Evolutionary conservation across 768 basidiomycete genomes (phyloP), one percentile per base, ranked within the genome.

Genomic region (Russula brevipes): DNA sequence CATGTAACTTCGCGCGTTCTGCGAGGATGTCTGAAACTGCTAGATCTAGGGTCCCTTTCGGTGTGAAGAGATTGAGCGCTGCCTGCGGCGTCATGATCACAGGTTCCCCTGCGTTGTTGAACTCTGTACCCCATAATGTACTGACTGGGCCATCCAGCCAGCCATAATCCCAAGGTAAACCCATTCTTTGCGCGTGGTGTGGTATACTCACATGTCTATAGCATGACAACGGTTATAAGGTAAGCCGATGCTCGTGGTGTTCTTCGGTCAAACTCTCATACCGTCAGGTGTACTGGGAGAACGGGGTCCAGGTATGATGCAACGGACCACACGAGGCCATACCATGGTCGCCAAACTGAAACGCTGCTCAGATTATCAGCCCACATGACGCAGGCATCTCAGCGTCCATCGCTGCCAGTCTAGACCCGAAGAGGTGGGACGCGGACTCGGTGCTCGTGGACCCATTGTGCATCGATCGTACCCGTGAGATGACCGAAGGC

Each of bases 41-140:
- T 14, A 36, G 38, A 46, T n/a, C 7, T 66, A 92, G 91, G 73
- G 90, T 93, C 1, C 93, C 93, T 0, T 94, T 92, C 72, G 81
- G 82, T 33, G 80, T 93, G 14, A 85, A 84, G 67, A 76, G 73
- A 55, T 70, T 91, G 51, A 76, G 76, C 11, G 91, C 92, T 3
- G 86, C 87, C 1, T 87, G 88, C 63, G 93, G 93, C 19, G 84
- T 94, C 3, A 95, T 95, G 93, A 88, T 95, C 54, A 95, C 93
- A 66, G 91, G 89, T 86, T 24, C 24, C 53, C 17, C 42, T 36
- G 16, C 49, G 51, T 61, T 54, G 49, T 61, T 54, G 49, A 54
- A 17, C 17, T 38, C 17, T 56, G 56, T 17, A 6, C 42, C 41
- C 12, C 11, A 50, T 59, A 54, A 33, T 56, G 56, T 64, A 4